Evolutionary conservation across 2,329 filamentous ascomycete genomes (phyloP).

Genomic region (Lachnellula arida): DNA sequence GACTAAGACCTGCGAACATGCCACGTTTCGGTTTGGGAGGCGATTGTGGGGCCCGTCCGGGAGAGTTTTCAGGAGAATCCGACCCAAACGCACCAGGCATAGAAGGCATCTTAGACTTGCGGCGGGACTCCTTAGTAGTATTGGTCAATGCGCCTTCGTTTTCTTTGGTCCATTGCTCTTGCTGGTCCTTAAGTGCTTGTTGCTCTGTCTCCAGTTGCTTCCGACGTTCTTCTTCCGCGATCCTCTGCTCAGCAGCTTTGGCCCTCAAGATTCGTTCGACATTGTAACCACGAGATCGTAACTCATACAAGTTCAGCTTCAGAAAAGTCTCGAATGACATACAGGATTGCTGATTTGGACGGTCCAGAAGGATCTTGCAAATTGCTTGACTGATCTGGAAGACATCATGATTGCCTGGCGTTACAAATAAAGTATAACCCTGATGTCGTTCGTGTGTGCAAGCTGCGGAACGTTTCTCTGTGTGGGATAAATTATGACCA

Average conservation of each 20-base stretch:
- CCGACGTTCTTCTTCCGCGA: constrained; percentile 78
- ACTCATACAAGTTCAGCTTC: constrained; percentile 73
- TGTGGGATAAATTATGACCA: constrained; percentile 64
- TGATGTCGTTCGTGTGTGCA: constrained; percentile 49
- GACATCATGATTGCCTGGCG: constrained; percentile 63
- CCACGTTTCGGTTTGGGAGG: constrained; percentile 43
- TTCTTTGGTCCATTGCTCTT: constrained; percentile 39
- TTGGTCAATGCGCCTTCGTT: constrained; percentile 13
- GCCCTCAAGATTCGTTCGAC: constrained; percentile 88
- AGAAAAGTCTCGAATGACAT: constrained; percentile 89
- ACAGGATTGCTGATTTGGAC: constrained; percentile 83
- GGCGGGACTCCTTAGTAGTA: constrained; percentile 27
- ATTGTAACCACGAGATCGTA: constrained; percentile 89
- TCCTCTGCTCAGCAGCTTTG: constrained; percentile 80
- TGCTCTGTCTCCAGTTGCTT: constrained; percentile 71
- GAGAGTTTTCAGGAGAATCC: constrained; percentile 55
- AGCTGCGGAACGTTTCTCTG: constrained; percentile 73
- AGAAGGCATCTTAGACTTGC: constrained; percentile 36
- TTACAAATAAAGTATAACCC: constrained; percentile 70
- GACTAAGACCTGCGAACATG: constrained; percentile 63
- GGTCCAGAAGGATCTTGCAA: constrained; percentile 71
- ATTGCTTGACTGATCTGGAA: constrained; percentile 91
- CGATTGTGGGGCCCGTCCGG: constrained; percentile 14
- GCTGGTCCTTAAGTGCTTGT: constrained; percentile 58
- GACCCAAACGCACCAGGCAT: constrained; percentile 72